phyloP scores from a whole-genome alignment of 441 rosid species.

The Monsonia emarginata region DNA sequence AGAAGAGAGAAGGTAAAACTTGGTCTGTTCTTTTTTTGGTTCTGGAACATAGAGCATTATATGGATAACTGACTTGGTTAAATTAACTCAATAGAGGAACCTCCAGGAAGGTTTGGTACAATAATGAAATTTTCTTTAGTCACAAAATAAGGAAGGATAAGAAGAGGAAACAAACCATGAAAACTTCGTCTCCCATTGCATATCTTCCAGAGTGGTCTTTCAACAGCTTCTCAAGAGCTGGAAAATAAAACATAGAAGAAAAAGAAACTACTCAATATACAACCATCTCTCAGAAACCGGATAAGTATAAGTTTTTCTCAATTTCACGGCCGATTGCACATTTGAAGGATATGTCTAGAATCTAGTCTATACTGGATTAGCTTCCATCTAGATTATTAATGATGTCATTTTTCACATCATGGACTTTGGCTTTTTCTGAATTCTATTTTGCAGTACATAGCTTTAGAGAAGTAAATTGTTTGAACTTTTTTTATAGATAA shows the following conservation, averaged over 20 bases:
- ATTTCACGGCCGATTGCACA: too few relatives aligned
- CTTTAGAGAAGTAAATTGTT: too few relatives aligned
- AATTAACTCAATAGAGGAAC: background rate
- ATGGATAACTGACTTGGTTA: background rate
- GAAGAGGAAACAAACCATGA: constrained; percentile 32
- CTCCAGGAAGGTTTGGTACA: background rate
- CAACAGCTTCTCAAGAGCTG: constrained; percentile 67
- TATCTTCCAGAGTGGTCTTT: constrained; percentile 49
- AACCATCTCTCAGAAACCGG: too few relatives aligned
- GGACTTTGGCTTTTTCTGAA: too few relatives aligned
- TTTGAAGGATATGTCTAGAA: too few relatives aligned
- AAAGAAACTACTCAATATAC: too few relatives aligned
- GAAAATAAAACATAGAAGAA: constrained; percentile 20
- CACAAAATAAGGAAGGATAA: constrained; percentile 5
- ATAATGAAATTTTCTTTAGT: background rate
- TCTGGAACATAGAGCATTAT: background rate
- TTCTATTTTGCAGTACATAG: too few relatives aligned
- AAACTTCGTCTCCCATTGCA: constrained; percentile 67
- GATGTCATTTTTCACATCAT: too few relatives aligned
- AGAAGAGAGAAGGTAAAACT: too few relatives aligned
- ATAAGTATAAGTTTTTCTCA: too few relatives aligned
- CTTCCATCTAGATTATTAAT: background rate
- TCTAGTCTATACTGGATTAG: background rate
- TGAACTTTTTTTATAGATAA: too few relatives aligned
- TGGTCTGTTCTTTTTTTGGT: background rate